These are phyloP conservation scores for Gossypium sturtianum DNA, from an alignment of 345 rosid genomes.

Conservation along the genomic window DNA sequence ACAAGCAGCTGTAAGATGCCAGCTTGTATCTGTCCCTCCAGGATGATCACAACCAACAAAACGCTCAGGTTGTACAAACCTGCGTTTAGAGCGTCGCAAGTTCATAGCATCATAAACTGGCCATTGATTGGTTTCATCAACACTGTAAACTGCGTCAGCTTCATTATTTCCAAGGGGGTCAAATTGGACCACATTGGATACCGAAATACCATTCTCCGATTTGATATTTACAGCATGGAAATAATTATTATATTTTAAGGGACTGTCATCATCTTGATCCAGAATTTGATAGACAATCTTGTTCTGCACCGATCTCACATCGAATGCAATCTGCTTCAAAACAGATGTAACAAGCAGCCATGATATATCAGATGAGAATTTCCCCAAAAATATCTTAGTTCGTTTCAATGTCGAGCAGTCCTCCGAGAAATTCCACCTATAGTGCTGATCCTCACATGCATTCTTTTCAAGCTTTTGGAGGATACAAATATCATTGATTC, in stretches of 20 bases:
- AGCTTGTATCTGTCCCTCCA: constrained; percentile 31
- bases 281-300: constrained; percentile 63
- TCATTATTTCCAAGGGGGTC: constrained; percentile 21
- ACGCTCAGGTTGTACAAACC: constrained; percentile 62
- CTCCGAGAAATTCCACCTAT: constrained; percentile 65
- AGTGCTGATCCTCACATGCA: constrained; percentile 38
- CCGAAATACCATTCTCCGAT: constrained; percentile 37
- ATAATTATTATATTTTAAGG: constrained; percentile 18
- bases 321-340: constrained; percentile 41
- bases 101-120: constrained; percentile 35
- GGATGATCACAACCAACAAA: constrained; percentile 37
- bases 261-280: constrained; percentile 27
- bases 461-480: constrained; percentile 53
- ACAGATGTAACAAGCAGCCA: constrained; percentile 69
- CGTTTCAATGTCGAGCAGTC: constrained; percentile 44
- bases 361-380: constrained; percentile 54
- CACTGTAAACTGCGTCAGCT: constrained; percentile 17
- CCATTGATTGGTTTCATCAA: constrained; percentile 10
- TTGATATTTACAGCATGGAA: constrained; percentile 42
- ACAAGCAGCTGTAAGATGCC: constrained; percentile 40
- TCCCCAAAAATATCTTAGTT: constrained; percentile 57
- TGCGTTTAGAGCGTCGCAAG: constrained; percentile 70
- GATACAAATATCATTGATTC: constrained; percentile 49
- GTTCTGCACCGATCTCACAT: constrained; percentile 46
- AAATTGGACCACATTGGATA: constrained; percentile 37